Percentiles rank a stretch among this genome's conserved stretches.
Conservation (phyloP, 2,329 filamentous ascomycete species). For the Cytospora piceae region DNA sequence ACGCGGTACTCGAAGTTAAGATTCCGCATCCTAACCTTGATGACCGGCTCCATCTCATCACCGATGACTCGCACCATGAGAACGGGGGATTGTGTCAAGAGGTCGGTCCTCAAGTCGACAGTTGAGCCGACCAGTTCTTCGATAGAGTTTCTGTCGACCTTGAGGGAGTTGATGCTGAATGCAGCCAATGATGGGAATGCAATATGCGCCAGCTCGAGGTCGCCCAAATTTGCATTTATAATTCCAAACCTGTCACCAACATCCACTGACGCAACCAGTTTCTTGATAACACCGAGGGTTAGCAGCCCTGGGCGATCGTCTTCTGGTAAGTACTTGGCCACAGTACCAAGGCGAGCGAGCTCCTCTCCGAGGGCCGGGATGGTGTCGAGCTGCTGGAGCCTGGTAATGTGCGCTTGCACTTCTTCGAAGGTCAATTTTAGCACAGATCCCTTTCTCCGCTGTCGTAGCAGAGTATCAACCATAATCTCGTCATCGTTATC, state of each 20-base stretch:
- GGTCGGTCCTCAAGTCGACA: conserved; percentile 36
- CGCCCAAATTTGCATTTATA: conserved; percentile 59
- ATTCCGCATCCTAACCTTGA: conserved; percentile 87
- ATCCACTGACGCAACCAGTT: conserved; percentile 63
- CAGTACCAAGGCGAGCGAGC: conserved; percentile 77
- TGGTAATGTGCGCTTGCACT: conserved; percentile 64
- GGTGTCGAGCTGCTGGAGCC: conserved; percentile 66
- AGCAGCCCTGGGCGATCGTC: conserved; percentile 91
- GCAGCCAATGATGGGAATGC: conserved; percentile 82
- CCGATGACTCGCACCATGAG: conserved; percentile 89
- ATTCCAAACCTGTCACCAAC: conserved; percentile 71
- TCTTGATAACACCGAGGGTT: conserved; percentile 69
- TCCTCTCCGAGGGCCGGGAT: conserved; percentile 78
- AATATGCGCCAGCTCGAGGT: conserved; percentile 78
- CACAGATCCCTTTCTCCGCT: conserved; percentile 84
- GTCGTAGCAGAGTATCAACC: conserved; percentile 85
- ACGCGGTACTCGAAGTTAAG: conserved; percentile 88
- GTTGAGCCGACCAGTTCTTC: conserved; percentile 72
- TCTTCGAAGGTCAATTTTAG: conserved; percentile 70
- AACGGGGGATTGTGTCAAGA: conserved; percentile 50
- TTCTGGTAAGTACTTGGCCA: conserved; percentile 93
- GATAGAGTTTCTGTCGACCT: conserved; percentile 63
- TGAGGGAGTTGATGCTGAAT: conserved; percentile 68
- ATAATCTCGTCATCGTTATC: conserved; percentile 91
- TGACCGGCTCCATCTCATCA: conserved; percentile 88